Conservation (phyloP, 306 rosid species). For the Cotoneaster glaucophyllus region DNA sequence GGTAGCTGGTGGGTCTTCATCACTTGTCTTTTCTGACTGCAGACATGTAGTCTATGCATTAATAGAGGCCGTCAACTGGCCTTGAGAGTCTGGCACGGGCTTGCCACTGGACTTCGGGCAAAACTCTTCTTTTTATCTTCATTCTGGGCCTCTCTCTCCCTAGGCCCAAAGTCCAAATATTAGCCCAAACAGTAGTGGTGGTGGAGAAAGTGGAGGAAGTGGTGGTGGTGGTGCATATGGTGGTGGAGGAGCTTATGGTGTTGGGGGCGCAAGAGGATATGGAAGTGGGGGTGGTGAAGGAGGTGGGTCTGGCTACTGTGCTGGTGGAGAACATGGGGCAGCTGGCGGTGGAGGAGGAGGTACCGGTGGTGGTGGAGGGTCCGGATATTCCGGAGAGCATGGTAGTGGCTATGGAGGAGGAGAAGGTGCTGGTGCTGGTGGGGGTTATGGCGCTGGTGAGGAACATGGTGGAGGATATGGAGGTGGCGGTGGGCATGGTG, state of each 20-base stretch:
- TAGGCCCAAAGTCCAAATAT: too few species aligned
- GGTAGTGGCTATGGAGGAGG: constrained; percentile 15
- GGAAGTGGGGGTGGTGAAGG: constrained; percentile 26
- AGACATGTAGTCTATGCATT: too few species aligned
- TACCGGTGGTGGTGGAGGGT: constrained; percentile 2
- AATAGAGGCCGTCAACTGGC: too few species aligned
- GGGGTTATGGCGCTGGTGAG: constrained; percentile 18
- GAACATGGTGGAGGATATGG: constrained; percentile 15
- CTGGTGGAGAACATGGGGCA: constrained; percentile 30
- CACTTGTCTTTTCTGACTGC: too few species aligned
- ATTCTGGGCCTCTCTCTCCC: too few species aligned
- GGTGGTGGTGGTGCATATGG: constrained; percentile 23
- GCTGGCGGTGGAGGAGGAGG: constrained; percentile 39
- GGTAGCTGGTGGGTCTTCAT: too few species aligned
- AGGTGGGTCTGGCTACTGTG: constrained; percentile 14
- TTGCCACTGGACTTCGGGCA: too few species aligned
- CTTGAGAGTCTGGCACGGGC: too few species aligned
- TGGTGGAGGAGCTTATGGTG: constrained; percentile 16
- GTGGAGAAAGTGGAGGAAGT: too few species aligned
- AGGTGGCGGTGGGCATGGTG: constrained; percentile 19
- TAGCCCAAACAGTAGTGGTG: too few species aligned
- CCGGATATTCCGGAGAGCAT: constrained; percentile 2
- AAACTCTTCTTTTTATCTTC: too few species aligned
- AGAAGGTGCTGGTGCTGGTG: constrained; percentile 12
- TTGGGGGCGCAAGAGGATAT: background rate